Conservation (phyloP, 1,139 yeast genomes). For the Yamadazyma diospyri region DNA sequence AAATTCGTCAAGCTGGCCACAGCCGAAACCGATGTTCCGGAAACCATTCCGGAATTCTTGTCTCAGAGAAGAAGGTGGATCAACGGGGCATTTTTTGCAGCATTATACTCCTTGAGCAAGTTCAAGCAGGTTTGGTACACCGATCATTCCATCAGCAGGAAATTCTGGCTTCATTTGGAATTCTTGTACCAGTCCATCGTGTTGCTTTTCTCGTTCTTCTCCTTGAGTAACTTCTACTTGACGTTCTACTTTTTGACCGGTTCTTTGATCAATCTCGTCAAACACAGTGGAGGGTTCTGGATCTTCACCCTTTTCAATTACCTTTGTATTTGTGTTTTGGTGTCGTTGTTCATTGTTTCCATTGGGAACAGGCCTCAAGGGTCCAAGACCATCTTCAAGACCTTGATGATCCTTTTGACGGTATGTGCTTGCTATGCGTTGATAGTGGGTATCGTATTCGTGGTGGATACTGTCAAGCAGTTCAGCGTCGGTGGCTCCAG, state of each 20-base stretch:
- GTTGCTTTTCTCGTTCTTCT: conserved; percentile 81
- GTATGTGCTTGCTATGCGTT: conserved; percentile 80
- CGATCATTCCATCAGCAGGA: conserved; percentile 74
- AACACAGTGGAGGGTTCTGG: conserved; percentile 65
- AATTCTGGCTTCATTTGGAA: conserved; percentile 76
- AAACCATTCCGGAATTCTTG: conserved; percentile 81
- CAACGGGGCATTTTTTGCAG: conserved; percentile 97
- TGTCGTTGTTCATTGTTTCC: conserved; percentile 83
- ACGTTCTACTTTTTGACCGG: conserved; percentile 94
- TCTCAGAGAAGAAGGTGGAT: conserved; percentile 98
- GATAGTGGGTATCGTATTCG: conserved; percentile 78
- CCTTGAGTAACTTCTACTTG: conserved; percentile 83
- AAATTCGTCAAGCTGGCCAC: conserved; percentile 90
- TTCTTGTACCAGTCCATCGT: conserved; percentile 77
- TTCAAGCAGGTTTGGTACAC: conserved; percentile 81
- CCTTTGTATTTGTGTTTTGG: conserved; percentile 71
- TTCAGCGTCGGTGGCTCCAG: conserved; percentile 38
- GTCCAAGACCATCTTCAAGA: conserved; percentile 62
- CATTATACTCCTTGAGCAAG: conserved; percentile 79
- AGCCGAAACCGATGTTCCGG: conserved; percentile 98
- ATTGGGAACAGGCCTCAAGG: conserved; percentile 98
- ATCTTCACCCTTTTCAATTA: conserved; percentile 83
- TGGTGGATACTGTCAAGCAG: conserved; percentile 49
- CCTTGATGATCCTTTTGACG: conserved; percentile 67
- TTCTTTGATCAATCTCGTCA: conserved; percentile 48